Evolutionary conservation across 23 red algal genomes (phyloP).

Genomic region (Gracilaria caudata): DNA sequence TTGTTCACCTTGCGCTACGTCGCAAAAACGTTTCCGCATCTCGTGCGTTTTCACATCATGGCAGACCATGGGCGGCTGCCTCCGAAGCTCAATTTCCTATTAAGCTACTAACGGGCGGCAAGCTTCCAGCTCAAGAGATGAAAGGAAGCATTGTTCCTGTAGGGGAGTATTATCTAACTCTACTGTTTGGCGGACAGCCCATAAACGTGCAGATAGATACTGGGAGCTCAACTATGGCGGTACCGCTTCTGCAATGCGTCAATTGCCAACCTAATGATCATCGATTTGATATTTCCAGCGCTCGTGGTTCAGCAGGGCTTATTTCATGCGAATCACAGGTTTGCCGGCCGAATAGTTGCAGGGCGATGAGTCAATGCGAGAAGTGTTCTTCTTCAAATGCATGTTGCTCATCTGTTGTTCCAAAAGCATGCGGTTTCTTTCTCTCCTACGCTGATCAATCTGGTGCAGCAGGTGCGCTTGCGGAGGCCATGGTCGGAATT

Average conservation of each 20-base stretch:
- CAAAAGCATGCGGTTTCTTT: constrained; percentile 84
- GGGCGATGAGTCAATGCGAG: constrained; percentile 40
- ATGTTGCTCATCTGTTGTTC: constrained; percentile 71
- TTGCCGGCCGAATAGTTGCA: constrained; percentile 59
- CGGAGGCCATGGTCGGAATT: constrained; percentile 53
- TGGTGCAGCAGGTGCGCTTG: constrained; percentile 75
- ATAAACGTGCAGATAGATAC: constrained; percentile 96
- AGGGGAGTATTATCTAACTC: constrained; percentile 86
- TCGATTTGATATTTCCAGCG: constrained; percentile 49
- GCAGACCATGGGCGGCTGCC: constrained; percentile 28
- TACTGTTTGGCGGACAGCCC: constrained; percentile 70
- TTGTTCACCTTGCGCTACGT: constrained; percentile 19
- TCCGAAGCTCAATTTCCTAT: background rate
- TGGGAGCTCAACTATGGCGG: constrained; percentile 82
- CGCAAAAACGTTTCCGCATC: constrained; percentile 31
- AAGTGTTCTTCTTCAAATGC: constrained; percentile 56
- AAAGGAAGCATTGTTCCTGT: constrained; percentile 71
- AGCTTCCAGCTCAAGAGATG: constrained; percentile 46
- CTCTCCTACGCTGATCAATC: constrained; percentile 84
- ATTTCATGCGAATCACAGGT: constrained; percentile 42
- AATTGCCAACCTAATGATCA: constrained; percentile 65
- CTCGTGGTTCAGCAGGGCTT: constrained; percentile 19
- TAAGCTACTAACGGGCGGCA: background rate
- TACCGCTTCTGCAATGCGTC: constrained; percentile 67
- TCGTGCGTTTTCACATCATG: constrained; percentile 19